These are phyloP conservation scores for Nemophila menziesii DNA, from an alignment of 257 asterid species.

Conservation along the genomic window DNA sequence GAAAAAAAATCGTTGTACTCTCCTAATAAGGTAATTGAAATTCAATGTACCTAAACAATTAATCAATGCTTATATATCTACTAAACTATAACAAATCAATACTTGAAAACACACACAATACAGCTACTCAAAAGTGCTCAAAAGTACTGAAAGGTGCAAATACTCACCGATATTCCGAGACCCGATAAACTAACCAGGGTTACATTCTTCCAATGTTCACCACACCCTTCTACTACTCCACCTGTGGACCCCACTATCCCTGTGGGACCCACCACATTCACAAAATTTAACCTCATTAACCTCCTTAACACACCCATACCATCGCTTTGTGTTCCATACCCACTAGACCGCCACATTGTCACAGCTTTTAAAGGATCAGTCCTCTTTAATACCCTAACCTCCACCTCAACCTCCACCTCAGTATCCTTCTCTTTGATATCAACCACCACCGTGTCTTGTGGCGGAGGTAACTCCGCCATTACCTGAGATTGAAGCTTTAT, in stretches of 20 bases:
- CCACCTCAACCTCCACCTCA: slow-evolving; percentile 34
- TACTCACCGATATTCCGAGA: slow-evolving; percentile 51
- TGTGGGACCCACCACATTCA: slow-evolving; percentile 27
- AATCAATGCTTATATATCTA: too few species aligned
- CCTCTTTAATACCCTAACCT: slow-evolving; percentile 71
- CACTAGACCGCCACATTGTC: slow-evolving; percentile 61
- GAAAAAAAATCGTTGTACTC: too few species aligned
- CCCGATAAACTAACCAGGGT: slow-evolving; percentile 64
- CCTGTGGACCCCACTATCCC: slow-evolving; percentile 12
- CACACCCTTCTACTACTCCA: slow-evolving; percentile 29
- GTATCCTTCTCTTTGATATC: slow-evolving; percentile 34
- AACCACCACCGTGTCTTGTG: slow-evolving; percentile 66
- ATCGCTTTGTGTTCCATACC: slow-evolving; percentile 83
- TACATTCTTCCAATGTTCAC: slow-evolving; percentile 80
- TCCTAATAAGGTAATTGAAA: too few species aligned
- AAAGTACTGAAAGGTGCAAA: too few species aligned
- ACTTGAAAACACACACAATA: neutral
- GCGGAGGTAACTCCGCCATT: slow-evolving; percentile 87
- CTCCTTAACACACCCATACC: slow-evolving; percentile 79
- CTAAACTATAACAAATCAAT: too few species aligned
- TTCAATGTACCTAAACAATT: too few species aligned
- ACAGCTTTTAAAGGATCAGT: slow-evolving; percentile 73
- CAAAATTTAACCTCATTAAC: slow-evolving; percentile 74
- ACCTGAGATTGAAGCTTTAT: slow-evolving; percentile 90
- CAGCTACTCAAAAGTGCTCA: slow-evolving; percentile 1